These are phyloP conservation scores for Sugiyamaella valdiviana DNA, from an alignment of 805 yeast genomes.

Conservation along the genomic window DNA sequence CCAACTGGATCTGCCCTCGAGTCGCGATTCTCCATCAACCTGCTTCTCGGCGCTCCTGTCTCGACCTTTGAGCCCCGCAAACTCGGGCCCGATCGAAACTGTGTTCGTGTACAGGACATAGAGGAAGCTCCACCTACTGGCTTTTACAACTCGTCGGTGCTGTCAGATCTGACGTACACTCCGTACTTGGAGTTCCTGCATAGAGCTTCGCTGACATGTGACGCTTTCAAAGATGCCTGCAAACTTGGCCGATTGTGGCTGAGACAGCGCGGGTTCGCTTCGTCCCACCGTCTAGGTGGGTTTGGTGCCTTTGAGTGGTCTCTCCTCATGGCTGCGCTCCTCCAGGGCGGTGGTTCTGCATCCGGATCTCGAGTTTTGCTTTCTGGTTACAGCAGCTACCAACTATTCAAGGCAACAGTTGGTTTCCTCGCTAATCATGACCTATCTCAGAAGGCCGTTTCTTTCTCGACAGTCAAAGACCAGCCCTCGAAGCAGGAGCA, in stretches of 20 bases:
- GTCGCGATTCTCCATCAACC: conserved; percentile 61
- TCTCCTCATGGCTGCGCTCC: conserved; percentile 67
- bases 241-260: conserved; percentile 86
- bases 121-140: conserved; percentile 62
- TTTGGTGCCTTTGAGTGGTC: conserved; percentile 92
- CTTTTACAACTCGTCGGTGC: conserved; percentile 72
- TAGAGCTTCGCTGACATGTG: conserved; percentile 67
- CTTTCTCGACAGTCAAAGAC: conserved; percentile 13
- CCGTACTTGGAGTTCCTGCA: conserved; percentile 70
- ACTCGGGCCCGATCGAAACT: conserved; percentile 71
- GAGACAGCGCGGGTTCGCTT: conserved; percentile 73
- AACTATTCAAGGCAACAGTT: conserved; percentile 83
- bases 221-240: conserved; percentile 81
- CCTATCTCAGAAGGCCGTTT: conserved; percentile 34
- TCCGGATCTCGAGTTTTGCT: conserved; percentile 70
- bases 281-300: conserved; percentile 62
- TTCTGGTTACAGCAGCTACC: conserved; percentile 89
- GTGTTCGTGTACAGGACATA: conserved; percentile 59
- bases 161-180: conserved; percentile 62
- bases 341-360: conserved; percentile 72
- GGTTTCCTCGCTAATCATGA: conserved; percentile 79
- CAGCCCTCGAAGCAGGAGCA: not conserved
- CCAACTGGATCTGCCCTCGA: conserved; percentile 28
- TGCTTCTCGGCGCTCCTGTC: conserved; percentile 67
- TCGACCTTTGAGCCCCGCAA: conserved; percentile 69